A percentile compares a stretch with the other conserved stretches of the same genome.
phyloP scores from a whole-genome alignment of 108 stramenopile species.

The Aurantiochytrium sp. region DNA sequence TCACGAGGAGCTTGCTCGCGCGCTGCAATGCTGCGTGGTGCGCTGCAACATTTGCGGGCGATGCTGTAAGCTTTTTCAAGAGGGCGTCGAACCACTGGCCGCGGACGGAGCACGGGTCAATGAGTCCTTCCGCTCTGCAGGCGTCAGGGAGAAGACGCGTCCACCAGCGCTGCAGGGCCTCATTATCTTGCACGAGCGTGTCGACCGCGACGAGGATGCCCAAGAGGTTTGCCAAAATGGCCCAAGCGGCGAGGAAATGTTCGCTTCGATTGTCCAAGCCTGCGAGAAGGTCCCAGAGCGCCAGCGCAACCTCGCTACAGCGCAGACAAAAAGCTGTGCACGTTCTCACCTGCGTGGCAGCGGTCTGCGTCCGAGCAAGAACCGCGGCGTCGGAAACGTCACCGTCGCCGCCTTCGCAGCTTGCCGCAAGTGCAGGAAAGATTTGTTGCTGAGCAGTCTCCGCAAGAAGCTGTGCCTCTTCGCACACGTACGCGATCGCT shows the following conservation, averaged over 20 bases:
- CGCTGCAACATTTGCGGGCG: too few relatives aligned
- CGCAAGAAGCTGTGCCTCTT: not conserved
- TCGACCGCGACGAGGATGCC: not conserved
- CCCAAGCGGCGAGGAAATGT: not conserved
- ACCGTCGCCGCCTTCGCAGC: not conserved
- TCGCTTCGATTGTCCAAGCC: not conserved
- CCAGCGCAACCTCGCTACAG: not conserved
- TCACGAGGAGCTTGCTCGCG: not conserved
- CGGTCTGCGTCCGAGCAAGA: not conserved
- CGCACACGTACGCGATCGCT: not conserved
- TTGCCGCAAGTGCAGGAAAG: not conserved
- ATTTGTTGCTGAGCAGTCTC: not conserved
- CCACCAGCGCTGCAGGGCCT: not conserved
- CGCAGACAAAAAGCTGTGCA: not conserved
- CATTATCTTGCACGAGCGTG: not conserved
- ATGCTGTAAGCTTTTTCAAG: too few relatives aligned
- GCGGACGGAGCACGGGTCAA: too few relatives aligned
- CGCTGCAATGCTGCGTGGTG: not conserved
- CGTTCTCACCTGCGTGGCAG: not conserved
- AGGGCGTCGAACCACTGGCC: too few relatives aligned
- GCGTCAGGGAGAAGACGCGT: not conserved
- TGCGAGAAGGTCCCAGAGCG: not conserved
- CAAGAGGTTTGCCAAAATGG: not conserved
- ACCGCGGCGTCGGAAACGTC: not conserved
- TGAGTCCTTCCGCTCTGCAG: too few relatives aligned